A percentile compares a stretch with the other conserved stretches of the same genome.
These are phyloP conservation scores for Arachnopeziza araneosa DNA, from an alignment of 2,329 filamentous ascomycete genomes.

Conservation along the genomic window DNA sequence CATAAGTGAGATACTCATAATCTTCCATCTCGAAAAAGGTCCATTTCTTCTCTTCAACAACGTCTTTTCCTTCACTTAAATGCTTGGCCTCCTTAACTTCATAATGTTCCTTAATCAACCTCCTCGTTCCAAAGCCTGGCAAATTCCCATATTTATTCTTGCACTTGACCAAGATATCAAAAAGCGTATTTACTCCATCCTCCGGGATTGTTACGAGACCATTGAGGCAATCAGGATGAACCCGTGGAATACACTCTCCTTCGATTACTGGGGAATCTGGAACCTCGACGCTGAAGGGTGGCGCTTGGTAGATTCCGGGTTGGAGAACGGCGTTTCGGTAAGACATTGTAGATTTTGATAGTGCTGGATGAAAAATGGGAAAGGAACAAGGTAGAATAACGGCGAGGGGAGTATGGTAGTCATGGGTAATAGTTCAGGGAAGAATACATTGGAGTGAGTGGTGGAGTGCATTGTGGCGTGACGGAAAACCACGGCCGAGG, in stretches of 20 bases:
- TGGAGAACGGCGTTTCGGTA: slow-evolving; percentile 8
- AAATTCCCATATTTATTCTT: slow-evolving; percentile 58
- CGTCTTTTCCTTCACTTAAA: slow-evolving; percentile 70
- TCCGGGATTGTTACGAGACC: slow-evolving; percentile 31
- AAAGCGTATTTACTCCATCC: slow-evolving; percentile 43
- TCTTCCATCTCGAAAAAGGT: slow-evolving; percentile 75
- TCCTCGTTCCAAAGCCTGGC: slow-evolving; percentile 62
- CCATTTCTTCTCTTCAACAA: slow-evolving; percentile 80
- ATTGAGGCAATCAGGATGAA: slow-evolving; percentile 27
- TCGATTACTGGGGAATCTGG: slow-evolving; percentile 47
- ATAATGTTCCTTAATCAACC: slow-evolving; percentile 66
- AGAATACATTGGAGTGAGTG: neutral
- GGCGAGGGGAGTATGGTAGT: too few species aligned
- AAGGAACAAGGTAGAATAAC: neutral
- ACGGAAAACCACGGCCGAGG: neutral
- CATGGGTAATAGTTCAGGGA: too few species aligned
- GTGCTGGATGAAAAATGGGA: neutral
- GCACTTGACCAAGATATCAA: slow-evolving; percentile 65
- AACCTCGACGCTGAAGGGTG: slow-evolving; percentile 55
- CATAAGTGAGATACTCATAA: slow-evolving; percentile 71
- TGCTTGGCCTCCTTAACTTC: slow-evolving; percentile 87
- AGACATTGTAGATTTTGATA: neutral
- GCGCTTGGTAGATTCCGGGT: slow-evolving; percentile 32
- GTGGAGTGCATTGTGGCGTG: neutral
- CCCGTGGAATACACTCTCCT: slow-evolving; percentile 65